Conservation (phyloP, 1,284 basidiomycete species). For the Apiotrichum brassicae region DNA sequence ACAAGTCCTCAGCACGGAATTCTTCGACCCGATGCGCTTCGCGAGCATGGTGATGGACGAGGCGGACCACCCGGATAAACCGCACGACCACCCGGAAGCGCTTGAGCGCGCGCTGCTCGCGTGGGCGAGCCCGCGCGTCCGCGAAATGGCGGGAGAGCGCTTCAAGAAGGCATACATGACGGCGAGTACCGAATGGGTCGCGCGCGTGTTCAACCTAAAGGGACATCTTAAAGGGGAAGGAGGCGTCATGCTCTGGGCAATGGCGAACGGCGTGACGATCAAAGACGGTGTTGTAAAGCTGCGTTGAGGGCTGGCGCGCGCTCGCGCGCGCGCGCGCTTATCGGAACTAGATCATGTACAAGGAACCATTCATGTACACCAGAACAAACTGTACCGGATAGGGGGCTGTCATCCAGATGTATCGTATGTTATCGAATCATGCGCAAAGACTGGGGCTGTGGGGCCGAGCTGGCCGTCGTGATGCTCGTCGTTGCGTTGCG, state of each 20-base stretch:
- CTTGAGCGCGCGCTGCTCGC: constrained; percentile 28
- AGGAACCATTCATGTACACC: no score
- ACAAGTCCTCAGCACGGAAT: constrained; percentile 19
- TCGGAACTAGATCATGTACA: no score
- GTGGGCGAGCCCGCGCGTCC: constrained; percentile 26
- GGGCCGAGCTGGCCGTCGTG: no score
- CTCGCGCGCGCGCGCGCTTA: no score
- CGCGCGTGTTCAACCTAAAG: constrained; percentile 17
- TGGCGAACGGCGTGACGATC: constrained; percentile 19
- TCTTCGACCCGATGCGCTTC: constrained; percentile 29
- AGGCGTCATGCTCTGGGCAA: constrained; percentile 19
- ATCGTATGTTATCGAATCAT: no score
- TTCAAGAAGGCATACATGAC: constrained; percentile 30
- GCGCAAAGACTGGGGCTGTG: no score
- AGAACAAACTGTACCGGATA: no score
- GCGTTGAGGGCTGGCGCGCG: no score
- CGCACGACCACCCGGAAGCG: not conserved
- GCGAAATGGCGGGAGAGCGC: constrained; percentile 27
- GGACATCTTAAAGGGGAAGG: not conserved
- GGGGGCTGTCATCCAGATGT: no score
- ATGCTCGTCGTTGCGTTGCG: no score
- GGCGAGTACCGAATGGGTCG: constrained; percentile 23
- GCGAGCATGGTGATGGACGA: constrained; percentile 12
- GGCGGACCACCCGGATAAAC: not conserved
- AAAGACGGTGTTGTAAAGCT: constrained; percentile 24